These are phyloP conservation scores for Pyrrhoderma lamaoense DNA, from an alignment of 1,284 basidiomycete genomes.

Conservation along the genomic window DNA sequence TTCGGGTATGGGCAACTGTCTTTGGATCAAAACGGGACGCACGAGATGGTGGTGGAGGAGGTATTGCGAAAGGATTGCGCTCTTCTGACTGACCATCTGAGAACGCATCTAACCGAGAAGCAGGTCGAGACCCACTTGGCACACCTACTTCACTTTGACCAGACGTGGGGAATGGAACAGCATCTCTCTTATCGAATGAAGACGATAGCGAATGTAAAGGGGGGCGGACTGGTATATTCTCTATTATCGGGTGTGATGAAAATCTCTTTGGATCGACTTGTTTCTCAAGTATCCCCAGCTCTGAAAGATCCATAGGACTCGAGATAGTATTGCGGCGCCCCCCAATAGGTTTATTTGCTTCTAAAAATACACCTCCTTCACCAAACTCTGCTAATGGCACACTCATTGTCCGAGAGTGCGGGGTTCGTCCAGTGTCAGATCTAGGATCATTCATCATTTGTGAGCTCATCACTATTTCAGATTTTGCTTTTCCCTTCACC, in stretches of 20 bases:
- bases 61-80: slow-evolving; percentile 40
- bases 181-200: slow-evolving; percentile 11
- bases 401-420: slow-evolving; percentile 49
- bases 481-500: slow-evolving; percentile 42
- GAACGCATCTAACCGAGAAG: slow-evolving; percentile 26
- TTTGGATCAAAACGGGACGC: slow-evolving; percentile 72
- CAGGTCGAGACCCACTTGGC: slow-evolving; percentile 24
- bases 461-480: slow-evolving; percentile 41
- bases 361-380: slow-evolving; percentile 38
- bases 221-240: slow-evolving; percentile 35
- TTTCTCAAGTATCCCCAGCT: slow-evolving; percentile 29
- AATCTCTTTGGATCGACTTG: slow-evolving; percentile 37
- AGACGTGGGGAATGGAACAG: slow-evolving; percentile 53
- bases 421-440: slow-evolving; percentile 24
- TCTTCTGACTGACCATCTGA: slow-evolving; percentile 27
- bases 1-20: slow-evolving; percentile 45
- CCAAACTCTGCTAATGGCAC: slow-evolving; percentile 54
- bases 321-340: slow-evolving; percentile 43
- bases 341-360: slow-evolving; percentile 24
- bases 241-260: slow-evolving; percentile 43
- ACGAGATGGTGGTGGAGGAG: slow-evolving; percentile 49
- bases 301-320: slow-evolving; percentile 48
- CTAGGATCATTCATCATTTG: slow-evolving; percentile 28
- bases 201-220: slow-evolving; percentile 32
- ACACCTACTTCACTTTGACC: slow-evolving; percentile 24